phyloP scores from a whole-genome alignment of 2,329 filamentous ascomycete species.

The Cladosporium sphaerospermum region DNA sequence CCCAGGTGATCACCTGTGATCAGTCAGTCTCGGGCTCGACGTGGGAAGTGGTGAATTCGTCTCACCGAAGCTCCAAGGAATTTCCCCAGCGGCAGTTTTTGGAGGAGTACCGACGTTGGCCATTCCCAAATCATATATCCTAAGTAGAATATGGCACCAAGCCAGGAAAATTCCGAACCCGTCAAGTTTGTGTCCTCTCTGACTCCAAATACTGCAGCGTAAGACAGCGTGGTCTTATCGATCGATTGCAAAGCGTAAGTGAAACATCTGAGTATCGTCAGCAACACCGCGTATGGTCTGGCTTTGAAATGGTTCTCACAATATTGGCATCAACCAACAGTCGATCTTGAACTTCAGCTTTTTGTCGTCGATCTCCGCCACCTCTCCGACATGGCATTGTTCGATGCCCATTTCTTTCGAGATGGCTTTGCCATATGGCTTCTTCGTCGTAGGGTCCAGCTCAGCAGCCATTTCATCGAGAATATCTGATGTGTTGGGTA shows the following conservation, averaged over 20 bases:
- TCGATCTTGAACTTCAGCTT: slow-evolving; percentile 13
- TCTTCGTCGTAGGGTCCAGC: too few species aligned
- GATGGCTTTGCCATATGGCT: too few species aligned
- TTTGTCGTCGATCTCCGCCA: slow-evolving; percentile 13
- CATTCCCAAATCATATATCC: slow-evolving; percentile 31
- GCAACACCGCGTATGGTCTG: neutral
- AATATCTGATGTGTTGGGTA: too few species aligned
- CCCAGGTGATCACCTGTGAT: slow-evolving; percentile 41
- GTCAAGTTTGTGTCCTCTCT: neutral
- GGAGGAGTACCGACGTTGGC: slow-evolving; percentile 36
- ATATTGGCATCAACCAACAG: slow-evolving; percentile 14
- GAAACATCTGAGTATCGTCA: slow-evolving; percentile 6
- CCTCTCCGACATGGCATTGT: slow-evolving; percentile 10
- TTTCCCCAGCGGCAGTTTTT: slow-evolving; percentile 38
- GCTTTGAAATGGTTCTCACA: slow-evolving; percentile 1
- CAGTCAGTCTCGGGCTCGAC: slow-evolving; percentile 16
- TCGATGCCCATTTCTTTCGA: too few species aligned
- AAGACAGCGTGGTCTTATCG: neutral
- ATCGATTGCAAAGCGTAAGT: neutral
- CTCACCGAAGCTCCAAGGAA: slow-evolving; percentile 28
- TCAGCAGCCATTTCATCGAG: too few species aligned
- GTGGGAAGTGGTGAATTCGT: slow-evolving; percentile 39
- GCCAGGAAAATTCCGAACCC: neutral
- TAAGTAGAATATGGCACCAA: neutral
- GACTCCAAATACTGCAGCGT: neutral